phyloP scores from a whole-genome alignment of 768 basidiomycete species.

The Suillus bovinus region DNA sequence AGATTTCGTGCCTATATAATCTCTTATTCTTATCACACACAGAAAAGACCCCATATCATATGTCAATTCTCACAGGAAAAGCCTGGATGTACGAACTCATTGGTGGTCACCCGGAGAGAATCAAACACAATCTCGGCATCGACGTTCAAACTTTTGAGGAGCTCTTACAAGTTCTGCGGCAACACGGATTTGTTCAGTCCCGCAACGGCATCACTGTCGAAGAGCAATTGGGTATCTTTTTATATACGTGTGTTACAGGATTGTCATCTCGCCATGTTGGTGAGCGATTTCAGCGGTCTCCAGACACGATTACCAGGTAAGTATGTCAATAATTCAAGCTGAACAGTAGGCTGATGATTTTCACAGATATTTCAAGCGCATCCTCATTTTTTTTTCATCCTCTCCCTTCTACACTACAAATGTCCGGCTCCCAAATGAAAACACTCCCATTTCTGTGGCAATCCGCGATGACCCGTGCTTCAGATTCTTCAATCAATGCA shows the following conservation, averaged over 20 bases:
- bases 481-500: no score
- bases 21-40: neutral
- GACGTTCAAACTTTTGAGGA: slow-evolving; percentile 21
- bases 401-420: no score
- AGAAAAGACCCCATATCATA: slow-evolving; percentile 19
- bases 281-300: no score
- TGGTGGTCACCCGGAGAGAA: slow-evolving; percentile 19
- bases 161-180: slow-evolving; percentile 12
- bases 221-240: slow-evolving; percentile 16
- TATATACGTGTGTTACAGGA: slow-evolving; percentile 17
- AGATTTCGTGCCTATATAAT: neutral
- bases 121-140: slow-evolving; percentile 17
- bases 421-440: no score
- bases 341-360: no score
- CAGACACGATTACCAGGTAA: no score
- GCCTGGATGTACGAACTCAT: slow-evolving; percentile 26
- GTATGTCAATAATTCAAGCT: no score
- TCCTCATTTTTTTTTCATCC: no score
- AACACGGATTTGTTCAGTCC: slow-evolving; percentile 6
- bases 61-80: slow-evolving; percentile 23
- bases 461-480: no score
- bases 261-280: no score
- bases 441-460: no score
- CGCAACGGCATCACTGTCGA: slow-evolving; percentile 9
- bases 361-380: no score